These are phyloP conservation scores for Dothiorella sarmentorum DNA, from an alignment of 2,329 filamentous ascomycete genomes.

Conservation along the genomic window DNA sequence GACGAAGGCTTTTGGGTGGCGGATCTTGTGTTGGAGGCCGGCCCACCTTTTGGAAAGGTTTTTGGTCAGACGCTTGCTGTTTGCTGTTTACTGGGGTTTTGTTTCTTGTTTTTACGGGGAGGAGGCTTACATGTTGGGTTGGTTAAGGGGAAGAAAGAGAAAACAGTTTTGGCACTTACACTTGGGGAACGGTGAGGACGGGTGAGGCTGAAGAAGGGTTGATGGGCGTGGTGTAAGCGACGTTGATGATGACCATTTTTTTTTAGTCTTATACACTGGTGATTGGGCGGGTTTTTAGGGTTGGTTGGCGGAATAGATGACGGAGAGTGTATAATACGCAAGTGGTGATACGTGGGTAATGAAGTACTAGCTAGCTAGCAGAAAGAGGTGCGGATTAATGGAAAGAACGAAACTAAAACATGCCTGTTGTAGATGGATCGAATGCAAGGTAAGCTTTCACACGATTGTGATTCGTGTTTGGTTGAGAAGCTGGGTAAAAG, in stretches of 20 bases:
- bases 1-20: constrained; percentile 46
- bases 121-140: background rate
- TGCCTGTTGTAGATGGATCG: too few species aligned
- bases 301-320: background rate
- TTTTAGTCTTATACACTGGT: background rate
- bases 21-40: constrained; percentile 47
- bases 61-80: background rate
- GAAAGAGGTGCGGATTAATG: too few species aligned
- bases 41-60: constrained; percentile 34
- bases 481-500: background rate
- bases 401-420: too few species aligned
- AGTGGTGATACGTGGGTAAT: too few species aligned
- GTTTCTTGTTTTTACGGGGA: background rate
- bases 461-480: too few species aligned
- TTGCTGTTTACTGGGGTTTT: background rate
- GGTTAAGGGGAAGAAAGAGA: background rate
- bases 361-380: too few species aligned
- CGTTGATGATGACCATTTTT: constrained; percentile 40
- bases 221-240: constrained; percentile 44
- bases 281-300: too few species aligned
- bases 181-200: constrained; percentile 35
- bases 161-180: too few species aligned
- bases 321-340: background rate
- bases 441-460: too few species aligned
- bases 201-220: constrained; percentile 41